Evolutionary conservation across 2,329 filamentous ascomycete genomes (phyloP).

Genomic region (Aspergillus sp.): DNA sequence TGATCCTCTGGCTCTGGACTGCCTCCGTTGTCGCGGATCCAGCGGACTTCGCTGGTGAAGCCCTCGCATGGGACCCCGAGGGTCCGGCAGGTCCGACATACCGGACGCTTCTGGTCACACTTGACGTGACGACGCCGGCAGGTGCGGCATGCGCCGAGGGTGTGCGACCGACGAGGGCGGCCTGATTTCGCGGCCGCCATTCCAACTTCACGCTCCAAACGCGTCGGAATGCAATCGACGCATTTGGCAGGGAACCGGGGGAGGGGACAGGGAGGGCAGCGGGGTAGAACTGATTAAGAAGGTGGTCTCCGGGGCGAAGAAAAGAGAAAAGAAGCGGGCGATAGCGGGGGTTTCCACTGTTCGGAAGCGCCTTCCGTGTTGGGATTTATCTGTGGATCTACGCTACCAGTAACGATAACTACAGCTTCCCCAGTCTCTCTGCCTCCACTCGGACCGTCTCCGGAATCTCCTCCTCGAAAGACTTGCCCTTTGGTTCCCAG

Average conservation of each 20-base stretch:
- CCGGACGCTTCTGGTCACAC: slow-evolving; percentile 41
- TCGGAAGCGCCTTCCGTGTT: not conserved
- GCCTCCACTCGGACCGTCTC: slow-evolving; percentile 29
- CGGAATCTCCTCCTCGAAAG: slow-evolving; percentile 32
- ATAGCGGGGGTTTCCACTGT: not conserved
- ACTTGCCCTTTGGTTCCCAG: slow-evolving; percentile 29
- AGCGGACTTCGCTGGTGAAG: slow-evolving; percentile 35
- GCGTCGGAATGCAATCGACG: not conserved
- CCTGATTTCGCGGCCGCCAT: slow-evolving; percentile 8
- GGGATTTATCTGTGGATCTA: not conserved
- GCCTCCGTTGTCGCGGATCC: slow-evolving; percentile 29
- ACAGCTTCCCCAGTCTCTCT: not conserved
- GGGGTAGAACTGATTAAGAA: too few relatives aligned
- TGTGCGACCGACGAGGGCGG: slow-evolving; percentile 33
- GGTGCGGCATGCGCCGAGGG: slow-evolving; percentile 39
- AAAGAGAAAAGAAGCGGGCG: not conserved
- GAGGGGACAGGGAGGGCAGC: not conserved
- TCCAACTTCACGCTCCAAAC: not conserved
- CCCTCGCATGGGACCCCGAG: slow-evolving; percentile 37
- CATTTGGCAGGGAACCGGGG: not conserved
- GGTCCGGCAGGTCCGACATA: slow-evolving; percentile 36
- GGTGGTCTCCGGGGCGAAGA: too few relatives aligned
- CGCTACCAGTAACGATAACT: not conserved
- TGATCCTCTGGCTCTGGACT: slow-evolving; percentile 16
- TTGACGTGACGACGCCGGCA: slow-evolving; percentile 43